Evolutionary conservation across 2,329 filamentous ascomycete species (phyloP), one percentile per base, ranked within the genome.

Genomic region (Botryotinia narcissicola): DNA sequence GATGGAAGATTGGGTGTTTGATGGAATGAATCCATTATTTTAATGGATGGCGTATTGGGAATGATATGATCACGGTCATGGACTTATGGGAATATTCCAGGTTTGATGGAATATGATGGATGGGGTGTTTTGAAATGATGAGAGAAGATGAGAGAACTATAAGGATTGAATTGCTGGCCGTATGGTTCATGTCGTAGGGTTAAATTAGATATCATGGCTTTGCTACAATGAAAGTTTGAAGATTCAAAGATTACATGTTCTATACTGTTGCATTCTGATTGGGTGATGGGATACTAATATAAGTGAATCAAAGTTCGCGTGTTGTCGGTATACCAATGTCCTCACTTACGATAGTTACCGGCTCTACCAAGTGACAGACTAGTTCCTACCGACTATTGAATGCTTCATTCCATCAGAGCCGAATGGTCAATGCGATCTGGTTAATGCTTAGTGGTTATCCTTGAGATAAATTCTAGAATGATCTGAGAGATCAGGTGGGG

Each of bases 141-240:
- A 5, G 64, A 68, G 25, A 48, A 16, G 64, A 54, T 20, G 5
- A 14, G 32, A 54, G 16, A 40, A 14, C 5, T 40, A 14, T 37
- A 32, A 67, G 25, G 46, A 22, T 67, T 18, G 51, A 18, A 12
- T 51, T n/a, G 25, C 48, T 35, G 62, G 42, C 42, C n/a, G 22
- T 35, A 6, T 18, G 22, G 2, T 25, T 66, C 32, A 32, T 44
- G 61, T 40, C 35, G 12, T 54, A 54, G n/a, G 51, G 63, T 37
- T 67, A 66, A 18, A 35, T 48, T 48, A 32, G 60, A 62, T 62
- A 62, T n/a, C 35, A 62, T 51, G 25, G 22, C 63, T 67, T n/a
- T 51, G 44, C 32, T n/a, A 35, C 22, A 67, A 51, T 67, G 63
- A 51, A 37, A 67, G 61, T 51, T 37, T 67, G 22, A 51, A 18